Evolutionary conservation across 352 stramenopile genomes (phyloP).

Genomic region (Phytophthora multivora): DNA sequence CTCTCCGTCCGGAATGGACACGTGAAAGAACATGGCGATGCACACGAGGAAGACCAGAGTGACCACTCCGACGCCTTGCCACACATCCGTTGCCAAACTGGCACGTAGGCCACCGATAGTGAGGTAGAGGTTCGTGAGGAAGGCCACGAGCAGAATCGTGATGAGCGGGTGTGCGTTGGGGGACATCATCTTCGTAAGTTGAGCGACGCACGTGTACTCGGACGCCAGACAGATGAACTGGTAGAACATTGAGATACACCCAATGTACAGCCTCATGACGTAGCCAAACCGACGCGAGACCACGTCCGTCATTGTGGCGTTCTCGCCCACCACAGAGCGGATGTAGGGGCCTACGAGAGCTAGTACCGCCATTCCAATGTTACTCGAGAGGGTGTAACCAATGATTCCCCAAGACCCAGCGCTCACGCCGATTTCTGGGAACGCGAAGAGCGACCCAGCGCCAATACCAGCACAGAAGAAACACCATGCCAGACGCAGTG

Average conservation of each 20-base stretch:
- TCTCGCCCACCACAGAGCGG: slow-evolving; percentile 63
- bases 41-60: slow-evolving; percentile 59
- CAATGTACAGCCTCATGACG: slow-evolving; percentile 69
- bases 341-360: slow-evolving; percentile 58
- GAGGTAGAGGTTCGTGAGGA: slow-evolving; percentile 80
- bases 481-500: slow-evolving; percentile 71
- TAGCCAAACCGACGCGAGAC: slow-evolving; percentile 60
- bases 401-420: slow-evolving; percentile 81
- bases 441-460: slow-evolving; percentile 77
- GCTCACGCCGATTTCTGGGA: slow-evolving; percentile 73
- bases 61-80: slow-evolving; percentile 71
- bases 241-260: slow-evolving; percentile 75
- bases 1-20: slow-evolving; percentile 53
- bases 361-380: slow-evolving; percentile 61
- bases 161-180: slow-evolving; percentile 47
- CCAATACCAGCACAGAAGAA: slow-evolving; percentile 81
- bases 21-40: slow-evolving; percentile 63
- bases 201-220: slow-evolving; percentile 66
- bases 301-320: slow-evolving; percentile 77
- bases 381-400: slow-evolving; percentile 69
- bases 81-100: slow-evolving; percentile 76
- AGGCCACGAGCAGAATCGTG: slow-evolving; percentile 57
- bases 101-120: slow-evolving; percentile 72
- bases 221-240: slow-evolving; percentile 83
- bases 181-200: slow-evolving; percentile 57